Base-by-base conservation (phyloP, 2,329 filamentous ascomycete genomes). In the Colletotrichum melonis region DNA sequence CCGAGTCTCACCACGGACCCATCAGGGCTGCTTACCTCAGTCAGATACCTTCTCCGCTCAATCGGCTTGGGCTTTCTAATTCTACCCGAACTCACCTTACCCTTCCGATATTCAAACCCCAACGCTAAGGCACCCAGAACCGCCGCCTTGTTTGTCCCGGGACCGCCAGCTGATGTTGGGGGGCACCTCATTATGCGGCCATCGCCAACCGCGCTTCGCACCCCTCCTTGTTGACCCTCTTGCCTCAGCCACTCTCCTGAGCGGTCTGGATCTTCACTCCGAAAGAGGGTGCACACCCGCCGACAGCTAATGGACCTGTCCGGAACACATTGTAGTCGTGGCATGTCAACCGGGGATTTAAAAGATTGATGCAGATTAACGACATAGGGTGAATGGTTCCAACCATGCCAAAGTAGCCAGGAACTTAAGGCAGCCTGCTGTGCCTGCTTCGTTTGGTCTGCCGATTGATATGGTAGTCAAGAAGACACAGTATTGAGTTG, bases 41-140 rank as follows among this genome's bases (percentile, higher is more conserved):
- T 30, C 6, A 22, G n/a, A 26, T 30, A 49, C 16, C 19, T 67
- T 67, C 46, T 32, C 28, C 24, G 22, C 63, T 49, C 22, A 46
- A 54, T 32, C 32, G 14, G 11, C 42, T 49, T 49, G 19, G 42
- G 42, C 46, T 16, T 14, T 30, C 22, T 42, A 16, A 52, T 16
- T 7, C 49, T 35, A 28, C 8, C 46, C 42, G 19, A 69, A 72
- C 57, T 72, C 66, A 72, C 70, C 59, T 72, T 69, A 70, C 70
- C 70, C 70, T 69, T 59, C 52, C 42, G 24, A 26, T n/a, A 16
- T 68, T 62, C 4, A 9, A 62, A 14, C 52, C 46, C 59, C 26
- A 63, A 68, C 64, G 64, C 69, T 63, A 68, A 52, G 57, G 49
- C 57, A 72, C 19, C 16, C 46, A 46, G n/a, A 66, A 30, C 30